Evolutionary conservation across 805 yeast species (phyloP).

Genomic region (Brettanomyces nanus): DNA sequence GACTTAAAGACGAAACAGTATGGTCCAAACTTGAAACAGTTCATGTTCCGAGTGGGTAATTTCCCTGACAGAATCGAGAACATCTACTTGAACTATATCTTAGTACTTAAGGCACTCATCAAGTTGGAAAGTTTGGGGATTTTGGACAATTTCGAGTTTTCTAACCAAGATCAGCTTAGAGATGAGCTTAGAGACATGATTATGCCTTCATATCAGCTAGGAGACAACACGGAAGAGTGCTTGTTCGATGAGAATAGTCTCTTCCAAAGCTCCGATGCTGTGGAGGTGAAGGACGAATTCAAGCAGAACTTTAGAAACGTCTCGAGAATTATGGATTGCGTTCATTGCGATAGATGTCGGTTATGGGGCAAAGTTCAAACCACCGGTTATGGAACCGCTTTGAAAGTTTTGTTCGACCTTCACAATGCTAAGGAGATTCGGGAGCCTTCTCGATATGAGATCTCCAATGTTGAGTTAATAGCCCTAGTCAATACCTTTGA

Average conservation of each 20-base stretch:
- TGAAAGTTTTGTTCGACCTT: conserved; percentile 80
- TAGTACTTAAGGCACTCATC: conserved; percentile 72
- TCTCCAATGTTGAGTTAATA: conserved; percentile 71
- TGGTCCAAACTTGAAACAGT: conserved; percentile 74
- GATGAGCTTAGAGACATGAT: conserved; percentile 26
- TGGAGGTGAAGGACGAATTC: conserved; percentile 75
- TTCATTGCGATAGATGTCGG: conserved; percentile 95
- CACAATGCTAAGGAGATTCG: conserved; percentile 34
- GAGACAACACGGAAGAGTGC: conserved; percentile 14
- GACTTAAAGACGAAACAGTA: conserved; percentile 65
- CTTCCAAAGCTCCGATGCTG: conserved; percentile 38
- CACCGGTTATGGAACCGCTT: conserved; percentile 95
- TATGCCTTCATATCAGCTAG: conserved; percentile 21
- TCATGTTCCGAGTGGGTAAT: conserved; percentile 84
- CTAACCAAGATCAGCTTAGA: conserved; percentile 20
- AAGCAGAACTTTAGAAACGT: conserved; percentile 81
- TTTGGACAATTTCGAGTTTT: conserved; percentile 20
- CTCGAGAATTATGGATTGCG: conserved; percentile 93
- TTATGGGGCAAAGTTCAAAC: conserved; percentile 98
- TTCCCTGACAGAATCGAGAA: conserved; percentile 85
- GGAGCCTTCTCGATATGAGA: conserved; percentile 27
- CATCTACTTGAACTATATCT: conserved; percentile 85
- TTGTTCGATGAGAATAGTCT: conserved; percentile 38
- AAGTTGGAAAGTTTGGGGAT: conserved; percentile 35
- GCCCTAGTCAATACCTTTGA: conserved; percentile 91